Evolutionary conservation across 805 yeast genomes (phyloP).

Genomic region (Phaffomyces opuntiae): DNA sequence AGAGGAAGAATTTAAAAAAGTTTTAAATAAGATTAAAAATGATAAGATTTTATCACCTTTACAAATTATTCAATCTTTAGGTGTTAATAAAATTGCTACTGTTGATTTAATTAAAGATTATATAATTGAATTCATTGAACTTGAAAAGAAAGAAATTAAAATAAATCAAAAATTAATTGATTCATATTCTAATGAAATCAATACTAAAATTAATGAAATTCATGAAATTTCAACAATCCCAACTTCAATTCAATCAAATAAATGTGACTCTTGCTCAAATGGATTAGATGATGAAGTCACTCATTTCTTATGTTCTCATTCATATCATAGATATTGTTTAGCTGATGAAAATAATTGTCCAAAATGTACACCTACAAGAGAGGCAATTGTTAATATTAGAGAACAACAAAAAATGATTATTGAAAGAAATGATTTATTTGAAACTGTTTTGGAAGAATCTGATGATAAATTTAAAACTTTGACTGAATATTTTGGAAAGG

Average conservation of each 20-base stretch:
- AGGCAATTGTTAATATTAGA: slow-evolving; percentile 53
- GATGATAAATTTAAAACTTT: slow-evolving; percentile 67
- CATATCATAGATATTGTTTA: slow-evolving; percentile 79
- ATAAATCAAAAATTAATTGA: slow-evolving; percentile 60
- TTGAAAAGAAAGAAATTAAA: slow-evolving; percentile 56
- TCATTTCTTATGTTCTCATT: slow-evolving; percentile 81
- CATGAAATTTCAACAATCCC: slow-evolving; percentile 33
- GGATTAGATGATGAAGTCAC: slow-evolving; percentile 71
- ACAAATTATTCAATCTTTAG: slow-evolving; percentile 66
- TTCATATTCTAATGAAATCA: slow-evolving; percentile 63
- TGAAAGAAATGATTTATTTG: slow-evolving; percentile 57
- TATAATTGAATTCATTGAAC: slow-evolving; percentile 51
- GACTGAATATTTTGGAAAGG: slow-evolving; percentile 80
- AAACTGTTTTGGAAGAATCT: slow-evolving; percentile 41
- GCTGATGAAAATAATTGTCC: slow-evolving; percentile 62
- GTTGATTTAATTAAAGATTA: slow-evolving; percentile 69
- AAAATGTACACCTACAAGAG: slow-evolving; percentile 63
- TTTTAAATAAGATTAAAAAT: slow-evolving; percentile 48
- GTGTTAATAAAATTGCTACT: slow-evolving; percentile 55
- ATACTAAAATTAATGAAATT: slow-evolving; percentile 46
- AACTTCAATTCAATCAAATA: slow-evolving; percentile 32
- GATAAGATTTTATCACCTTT: slow-evolving; percentile 58
- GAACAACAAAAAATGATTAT: slow-evolving; percentile 55
- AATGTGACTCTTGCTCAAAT: slow-evolving; percentile 20
- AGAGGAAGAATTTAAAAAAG: slow-evolving; percentile 35